These are phyloP conservation scores for Alisma plantagoaquatica DNA, from an alignment of 106 monocot species.

Conservation along the genomic window DNA sequence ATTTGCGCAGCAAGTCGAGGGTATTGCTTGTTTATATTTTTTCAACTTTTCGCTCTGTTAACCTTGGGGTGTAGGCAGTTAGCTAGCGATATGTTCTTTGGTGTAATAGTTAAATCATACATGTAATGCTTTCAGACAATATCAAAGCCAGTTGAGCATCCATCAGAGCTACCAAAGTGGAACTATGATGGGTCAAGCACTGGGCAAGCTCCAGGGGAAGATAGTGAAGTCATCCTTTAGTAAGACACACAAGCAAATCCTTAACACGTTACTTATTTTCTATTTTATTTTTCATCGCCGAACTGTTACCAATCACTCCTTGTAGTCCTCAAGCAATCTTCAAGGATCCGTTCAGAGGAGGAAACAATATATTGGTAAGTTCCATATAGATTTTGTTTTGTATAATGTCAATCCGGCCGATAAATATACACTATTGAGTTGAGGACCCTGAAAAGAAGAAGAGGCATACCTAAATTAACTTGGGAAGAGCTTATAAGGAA, in stretches of 20 bases:
- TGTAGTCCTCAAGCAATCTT: constrained; percentile 90
- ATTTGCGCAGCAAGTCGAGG: constrained; percentile 73
- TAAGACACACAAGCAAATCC: no score
- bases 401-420: no score
- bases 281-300: no score
- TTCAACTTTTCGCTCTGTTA: background rate
- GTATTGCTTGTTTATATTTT: constrained; percentile 15
- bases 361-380: constrained; percentile 44
- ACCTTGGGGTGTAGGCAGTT: no score
- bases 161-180: constrained; percentile 86
- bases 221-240: constrained; percentile 95
- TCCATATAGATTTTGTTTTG: no score
- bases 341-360: constrained; percentile 86
- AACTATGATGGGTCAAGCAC: constrained; percentile 91
- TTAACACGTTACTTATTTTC: no score
- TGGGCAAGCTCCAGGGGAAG: constrained; percentile 87
- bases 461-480: no score
- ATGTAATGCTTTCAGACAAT: constrained; percentile 38
- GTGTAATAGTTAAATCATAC: background rate
- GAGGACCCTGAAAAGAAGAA: no score
- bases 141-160: constrained; percentile 62
- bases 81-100: no score
- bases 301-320: no score
- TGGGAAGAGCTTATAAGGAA: no score
- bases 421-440: no score